A percentile compares a stretch with the other conserved stretches of the same genome.
Evolutionary conservation across 2,329 filamentous ascomycete genomes (phyloP).

Genomic region (Calonectria pauciramosa): DNA sequence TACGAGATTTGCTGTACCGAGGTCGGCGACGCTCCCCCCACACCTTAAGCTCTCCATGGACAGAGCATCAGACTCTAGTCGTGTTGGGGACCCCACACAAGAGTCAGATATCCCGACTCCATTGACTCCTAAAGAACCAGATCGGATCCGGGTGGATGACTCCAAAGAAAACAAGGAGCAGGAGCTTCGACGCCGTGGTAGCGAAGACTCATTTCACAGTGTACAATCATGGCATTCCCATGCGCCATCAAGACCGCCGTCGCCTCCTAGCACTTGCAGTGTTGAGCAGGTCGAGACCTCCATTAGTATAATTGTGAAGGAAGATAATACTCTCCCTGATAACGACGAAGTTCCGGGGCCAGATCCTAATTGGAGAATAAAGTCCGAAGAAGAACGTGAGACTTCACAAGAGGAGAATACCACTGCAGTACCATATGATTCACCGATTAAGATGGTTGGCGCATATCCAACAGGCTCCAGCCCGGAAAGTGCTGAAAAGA

Average conservation of each 20-base stretch:
- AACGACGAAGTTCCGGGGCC: conserved; percentile 28
- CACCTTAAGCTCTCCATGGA: conserved; percentile 47
- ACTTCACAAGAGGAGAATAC: conserved; percentile 46
- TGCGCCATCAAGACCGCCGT: conserved; percentile 51
- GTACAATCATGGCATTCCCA: conserved; percentile 66
- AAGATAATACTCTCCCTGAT: conserved; percentile 18
- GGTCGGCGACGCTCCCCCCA: conserved; percentile 48
- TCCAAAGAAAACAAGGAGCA: conserved; percentile 13
- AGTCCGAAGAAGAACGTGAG: conserved; percentile 40
- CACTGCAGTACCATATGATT: conserved; percentile 39
- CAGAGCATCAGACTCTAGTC: conserved; percentile 9
- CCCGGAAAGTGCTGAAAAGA: not conserved
- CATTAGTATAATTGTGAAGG: not conserved
- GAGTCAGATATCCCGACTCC: conserved; percentile 16
- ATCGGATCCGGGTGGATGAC: not conserved
- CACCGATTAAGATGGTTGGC: conserved; percentile 13
- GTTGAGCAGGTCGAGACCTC: conserved; percentile 17
- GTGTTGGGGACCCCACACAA: conserved; percentile 42
- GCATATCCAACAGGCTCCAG: conserved; percentile 1
- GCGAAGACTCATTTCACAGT: conserved; percentile 68
- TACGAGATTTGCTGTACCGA: conserved; percentile 46
- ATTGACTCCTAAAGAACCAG: not conserved
- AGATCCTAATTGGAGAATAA: conserved; percentile 41
- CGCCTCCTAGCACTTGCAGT: conserved; percentile 58
- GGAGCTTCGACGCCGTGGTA: conserved; percentile 33